A percentile compares a stretch with the other conserved stretches of the same genome.
phyloP scores from a whole-genome alignment of 805 yeast genomes.

The Brettanomyces bruxellensis region DNA sequence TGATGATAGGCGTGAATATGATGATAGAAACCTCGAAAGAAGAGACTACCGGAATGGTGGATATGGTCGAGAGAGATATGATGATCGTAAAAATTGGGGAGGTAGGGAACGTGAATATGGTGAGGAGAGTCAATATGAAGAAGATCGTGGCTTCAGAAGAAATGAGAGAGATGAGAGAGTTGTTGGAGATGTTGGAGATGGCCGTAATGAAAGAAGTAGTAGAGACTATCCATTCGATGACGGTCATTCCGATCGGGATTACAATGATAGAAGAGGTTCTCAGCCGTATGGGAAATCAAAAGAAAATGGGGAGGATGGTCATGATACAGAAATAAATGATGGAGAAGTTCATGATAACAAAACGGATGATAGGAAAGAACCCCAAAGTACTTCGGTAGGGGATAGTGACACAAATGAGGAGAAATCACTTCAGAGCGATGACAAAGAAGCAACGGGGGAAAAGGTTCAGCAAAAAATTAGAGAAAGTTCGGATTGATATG shows the following conservation, averaged over 20 bases:
- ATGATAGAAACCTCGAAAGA: slow-evolving; percentile 12
- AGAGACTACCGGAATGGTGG: slow-evolving; percentile 7
- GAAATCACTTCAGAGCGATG: too few relatives aligned
- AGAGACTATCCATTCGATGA: too few relatives aligned
- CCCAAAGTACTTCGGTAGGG: too few relatives aligned
- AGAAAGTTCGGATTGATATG: too few relatives aligned
- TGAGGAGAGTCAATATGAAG: not conserved
- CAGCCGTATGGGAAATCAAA: not conserved
- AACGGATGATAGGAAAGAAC: too few relatives aligned
- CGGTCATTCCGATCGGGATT: too few relatives aligned
- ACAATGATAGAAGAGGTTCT: slow-evolving; percentile 2
- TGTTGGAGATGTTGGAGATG: not conserved
- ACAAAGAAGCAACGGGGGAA: too few relatives aligned
- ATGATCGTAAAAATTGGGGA: slow-evolving; percentile 1
- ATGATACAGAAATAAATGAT: too few relatives aligned
- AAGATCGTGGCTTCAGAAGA: slow-evolving; percentile 3
- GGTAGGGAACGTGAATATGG: slow-evolving; percentile 1
- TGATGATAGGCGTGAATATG: slow-evolving; percentile 5
- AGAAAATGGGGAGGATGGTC: not conserved
- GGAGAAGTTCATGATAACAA: too few relatives aligned
- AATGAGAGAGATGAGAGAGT: slow-evolving; percentile 2
- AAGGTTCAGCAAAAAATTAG: too few relatives aligned
- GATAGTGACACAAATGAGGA: too few relatives aligned
- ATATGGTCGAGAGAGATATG: slow-evolving; percentile 7
- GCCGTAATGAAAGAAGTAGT: not conserved